Base-by-base conservation (phyloP, 306 rosid genomes). In the Senna siamea region DNA sequence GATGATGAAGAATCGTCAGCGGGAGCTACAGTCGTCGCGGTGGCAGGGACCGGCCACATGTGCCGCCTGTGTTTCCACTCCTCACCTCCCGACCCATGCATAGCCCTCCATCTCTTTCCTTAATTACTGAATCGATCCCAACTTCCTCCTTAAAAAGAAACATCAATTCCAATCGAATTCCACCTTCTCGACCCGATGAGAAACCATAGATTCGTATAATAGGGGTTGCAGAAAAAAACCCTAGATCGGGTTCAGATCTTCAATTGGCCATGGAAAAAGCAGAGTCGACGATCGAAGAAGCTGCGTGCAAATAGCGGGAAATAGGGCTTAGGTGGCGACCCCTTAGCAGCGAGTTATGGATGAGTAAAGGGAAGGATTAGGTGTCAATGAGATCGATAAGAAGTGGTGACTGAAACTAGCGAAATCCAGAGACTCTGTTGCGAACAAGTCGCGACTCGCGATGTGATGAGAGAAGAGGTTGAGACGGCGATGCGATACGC, bases 11-110 rank as follows among this genome's bases (percentile, higher is more conserved):
- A 86, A 80, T 80, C 87, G 85, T 65, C 63, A 76, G 82, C 78
- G 86, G 76, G 47, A 80, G 77, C 96, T 90, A 87, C 93, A 89
- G 90, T 77, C 82, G 90, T 83, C 85, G 91, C 88, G 90, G 74
- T 83, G 69, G 93, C 64, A 84, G 79, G 89, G 89, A 89, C 93
- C 78, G 93, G 91, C 98, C 91, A 93, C 98, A 93, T 93, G 96
- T 93, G 98, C 98, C 89, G 90, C 69, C 82, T 88, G 83, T 81
- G 87, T 89, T 81, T 90, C 88, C 89, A 84, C 79, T 86, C 63
- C 86, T 93, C 95, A 93, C 87, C 85, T 80, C 83, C 85, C 78
- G 67, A 85, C 87, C 96, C 98, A 93, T 86, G 95, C 93, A 93
- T 87, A 87, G 80, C 91, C 98, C 87, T 78, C 90, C 98, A 93